phyloP scores from a whole-genome alignment of 805 yeast species.

The Kluyveromyces aestuarii region DNA sequence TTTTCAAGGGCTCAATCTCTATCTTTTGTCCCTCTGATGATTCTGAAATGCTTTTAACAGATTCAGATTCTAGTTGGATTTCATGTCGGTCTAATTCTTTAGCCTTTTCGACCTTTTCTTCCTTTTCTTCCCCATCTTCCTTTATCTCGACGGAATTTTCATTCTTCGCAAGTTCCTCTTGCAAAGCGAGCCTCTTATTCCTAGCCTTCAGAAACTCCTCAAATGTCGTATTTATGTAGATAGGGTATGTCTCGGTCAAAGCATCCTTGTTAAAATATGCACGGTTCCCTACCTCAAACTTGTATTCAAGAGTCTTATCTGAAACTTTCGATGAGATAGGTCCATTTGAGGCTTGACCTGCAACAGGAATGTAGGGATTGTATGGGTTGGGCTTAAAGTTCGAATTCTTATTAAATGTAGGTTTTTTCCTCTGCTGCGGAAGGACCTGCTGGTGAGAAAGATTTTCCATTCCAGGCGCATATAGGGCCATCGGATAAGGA shows the following conservation, averaged over 20 bases:
- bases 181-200: constrained; percentile 15
- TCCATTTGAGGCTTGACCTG: neutral
- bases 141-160: neutral
- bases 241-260: constrained; percentile 18
- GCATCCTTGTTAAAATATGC: constrained; percentile 6
- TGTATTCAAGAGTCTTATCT: constrained; percentile 5
- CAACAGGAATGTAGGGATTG: neutral
- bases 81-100: neutral
- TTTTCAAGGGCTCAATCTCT: neutral
- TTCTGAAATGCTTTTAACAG: neutral
- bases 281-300: constrained; percentile 7
- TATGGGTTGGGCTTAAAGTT: constrained; percentile 2
- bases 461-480: constrained; percentile 1
- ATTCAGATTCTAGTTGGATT: neutral
- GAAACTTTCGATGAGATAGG: neutral
- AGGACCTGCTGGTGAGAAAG: constrained; percentile 1
- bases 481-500: constrained; percentile 2
- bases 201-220: constrained; percentile 26
- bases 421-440: neutral
- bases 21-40: neutral
- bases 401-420: constrained; percentile 2
- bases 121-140: too few species aligned
- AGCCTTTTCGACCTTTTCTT: neutral
- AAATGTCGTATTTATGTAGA: constrained; percentile 23
- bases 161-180: constrained; percentile 6